Base-by-base conservation (phyloP, 225 moss, liverwort and hornwort species). In the Ulota crispa region DNA sequence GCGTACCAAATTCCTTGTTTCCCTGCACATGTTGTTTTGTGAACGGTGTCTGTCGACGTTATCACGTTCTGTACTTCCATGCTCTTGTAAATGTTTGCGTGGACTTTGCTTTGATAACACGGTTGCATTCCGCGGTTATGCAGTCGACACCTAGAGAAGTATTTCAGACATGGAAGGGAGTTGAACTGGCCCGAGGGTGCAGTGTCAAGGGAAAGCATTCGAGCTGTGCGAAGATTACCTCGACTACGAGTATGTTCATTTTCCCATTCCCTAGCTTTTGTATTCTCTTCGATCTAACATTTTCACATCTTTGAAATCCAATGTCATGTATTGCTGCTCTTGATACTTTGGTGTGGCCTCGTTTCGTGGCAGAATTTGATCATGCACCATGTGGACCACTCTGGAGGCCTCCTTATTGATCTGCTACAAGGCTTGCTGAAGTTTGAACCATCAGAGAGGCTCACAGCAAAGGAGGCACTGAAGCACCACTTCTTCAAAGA, bases 171-270 rank as follows among this genome's bases (percentile, higher is more conserved):
- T 82, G 95, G 94, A 72, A 91, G 94, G 68, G 97, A 98, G 85
- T 87, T 98, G 91, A 98, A 98, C 88, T 98, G 97, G 97, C 95
- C 97, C 19, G 97, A 98, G 76, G 97, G 97, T 82, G 94, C 97
- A 41, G 89, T 89, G 14, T 98, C 95, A 78, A 92, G 95, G 85
- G 97, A 98, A 78, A 98, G 97, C 87, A 91, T 98, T 47, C 92
- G 97, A 43, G 97, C 95, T 53, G 95, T 98, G 50, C 92, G 95
- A 60, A 95, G 88, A 87, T 87, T 98, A 83, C 95, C 91, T 5
- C 89, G 97, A 11, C 73, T 97, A 76, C 82, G 88, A 85, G 97
- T 82, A 28, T 69, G 85, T 83, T 86, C n/a, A 37, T 77, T 80
- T 68, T 53, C 34, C 54, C 64, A n/a, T 72, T n/a, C 3, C 57